These are phyloP conservation scores for Boletus insuetus DNA, from an alignment of 768 basidiomycete genomes.

Conservation along the genomic window DNA sequence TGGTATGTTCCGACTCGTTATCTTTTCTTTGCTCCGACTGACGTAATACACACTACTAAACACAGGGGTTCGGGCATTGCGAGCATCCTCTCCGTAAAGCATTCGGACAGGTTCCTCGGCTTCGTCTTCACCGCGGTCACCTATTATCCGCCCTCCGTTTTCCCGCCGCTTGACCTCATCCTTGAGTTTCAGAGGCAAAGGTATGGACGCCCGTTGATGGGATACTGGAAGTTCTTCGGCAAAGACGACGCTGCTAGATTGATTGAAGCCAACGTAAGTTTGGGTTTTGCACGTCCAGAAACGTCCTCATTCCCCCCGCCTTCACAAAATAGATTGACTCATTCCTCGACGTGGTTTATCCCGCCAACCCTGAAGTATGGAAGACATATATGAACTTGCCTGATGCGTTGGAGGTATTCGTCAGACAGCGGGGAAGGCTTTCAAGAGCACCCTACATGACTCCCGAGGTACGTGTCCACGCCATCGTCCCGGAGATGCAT, in stretches of 20 bases:
- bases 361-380: slow-evolving; percentile 35
- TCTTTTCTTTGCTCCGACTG: neutral
- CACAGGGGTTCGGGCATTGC: slow-evolving; percentile 36
- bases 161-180: slow-evolving; percentile 26
- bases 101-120: slow-evolving; percentile 40
- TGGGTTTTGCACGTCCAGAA: neutral
- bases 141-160: slow-evolving; percentile 29
- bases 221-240: slow-evolving; percentile 42
- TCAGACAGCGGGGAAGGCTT: slow-evolving; percentile 22
- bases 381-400: slow-evolving; percentile 34
- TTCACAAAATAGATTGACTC: slow-evolving; percentile 35
- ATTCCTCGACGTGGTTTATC: slow-evolving; percentile 34
- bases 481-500: neutral
- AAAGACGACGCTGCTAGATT: slow-evolving; percentile 29
- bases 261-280: slow-evolving; percentile 36
- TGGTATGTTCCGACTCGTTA: slow-evolving; percentile 25
- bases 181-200: slow-evolving; percentile 25
- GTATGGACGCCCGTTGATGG: slow-evolving; percentile 38
- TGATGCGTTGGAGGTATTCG: slow-evolving; percentile 34
- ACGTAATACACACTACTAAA: neutral
- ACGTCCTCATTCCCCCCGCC: too few relatives aligned
- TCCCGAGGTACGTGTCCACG: slow-evolving; percentile 25
- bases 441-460: slow-evolving; percentile 32
- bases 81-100: slow-evolving; percentile 37
- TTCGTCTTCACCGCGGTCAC: slow-evolving; percentile 37